A percentile compares a stretch with the other conserved stretches of the same genome.
phyloP scores from a whole-genome alignment of 192 early-diverging fungal species.

The Diversispora eburnea region DNA sequence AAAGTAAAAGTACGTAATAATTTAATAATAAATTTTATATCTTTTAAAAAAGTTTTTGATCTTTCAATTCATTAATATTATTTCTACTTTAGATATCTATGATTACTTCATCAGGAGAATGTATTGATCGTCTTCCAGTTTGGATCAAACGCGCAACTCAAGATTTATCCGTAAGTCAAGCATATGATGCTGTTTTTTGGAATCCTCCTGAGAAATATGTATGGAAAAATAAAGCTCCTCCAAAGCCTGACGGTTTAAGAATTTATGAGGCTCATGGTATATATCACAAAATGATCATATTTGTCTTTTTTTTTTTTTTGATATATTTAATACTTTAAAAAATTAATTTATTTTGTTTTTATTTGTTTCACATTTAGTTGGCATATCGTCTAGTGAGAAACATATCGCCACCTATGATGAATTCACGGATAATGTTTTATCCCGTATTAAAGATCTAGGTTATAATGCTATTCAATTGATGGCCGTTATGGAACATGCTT shows the following conservation, averaged over 20 bases:
- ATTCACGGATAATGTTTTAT: constrained; percentile 82
- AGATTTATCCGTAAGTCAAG: constrained; percentile 72
- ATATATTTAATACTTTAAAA: too few species aligned
- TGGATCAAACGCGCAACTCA: constrained; percentile 84
- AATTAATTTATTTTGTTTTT: too few species aligned
- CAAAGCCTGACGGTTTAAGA: constrained; percentile 61
- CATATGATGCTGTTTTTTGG: constrained; percentile 95
- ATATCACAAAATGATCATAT: not conserved
- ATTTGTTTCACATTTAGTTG: constrained; percentile 50
- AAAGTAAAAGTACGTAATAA: constrained; percentile 71
- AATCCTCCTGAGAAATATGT: constrained; percentile 76
- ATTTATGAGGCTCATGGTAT: constrained; percentile 94
- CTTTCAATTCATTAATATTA: not conserved
- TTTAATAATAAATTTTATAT: too few species aligned
- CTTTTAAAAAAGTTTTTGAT: not conserved
- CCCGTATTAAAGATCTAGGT: constrained; percentile 77
- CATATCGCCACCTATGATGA: constrained; percentile 85
- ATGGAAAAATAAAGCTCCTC: constrained; percentile 74
- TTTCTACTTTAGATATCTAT: constrained; percentile 59
- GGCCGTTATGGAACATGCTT: constrained; percentile 99
- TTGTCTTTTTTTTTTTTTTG: too few species aligned
- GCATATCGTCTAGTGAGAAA: constrained; percentile 84
- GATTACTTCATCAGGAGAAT: constrained; percentile 66
- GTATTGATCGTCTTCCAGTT: constrained; percentile 87
- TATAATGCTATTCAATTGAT: constrained; percentile 84